Evolutionary conservation across 2,329 filamentous ascomycete species (phyloP), one percentile per base, ranked within the genome.

Genomic region (Nothophaeocryptopus gaeumannii): DNA sequence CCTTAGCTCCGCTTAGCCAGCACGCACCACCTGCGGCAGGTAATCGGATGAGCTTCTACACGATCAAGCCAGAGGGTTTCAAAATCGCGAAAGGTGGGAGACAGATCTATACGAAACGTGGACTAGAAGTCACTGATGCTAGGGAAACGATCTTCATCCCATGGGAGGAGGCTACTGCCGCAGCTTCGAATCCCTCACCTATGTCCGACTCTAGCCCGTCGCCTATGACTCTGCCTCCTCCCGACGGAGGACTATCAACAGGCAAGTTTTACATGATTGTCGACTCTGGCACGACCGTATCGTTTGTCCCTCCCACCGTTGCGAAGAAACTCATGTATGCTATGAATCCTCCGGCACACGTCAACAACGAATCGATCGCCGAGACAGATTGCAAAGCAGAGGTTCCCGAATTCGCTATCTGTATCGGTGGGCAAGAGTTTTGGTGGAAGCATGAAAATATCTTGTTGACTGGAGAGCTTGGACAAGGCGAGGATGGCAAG

Each of bases 401-500:
- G 38, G 15, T 30, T 16, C 37, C 37, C 7, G 29, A 39, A 4
- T 20, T 39, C 5, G 13, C 38, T 30, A 9, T 40, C 10, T 9
- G 20, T 11, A 30, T 40, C 20, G 38, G 16, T n/a, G 38, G 38
- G 8, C 14, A 40, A 8, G 38, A 40, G 11, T 29, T 40, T 26
- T 40, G 38, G 38, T 40, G 13, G 11, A 40, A 40, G n/a, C 38
- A 29, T 13, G 38, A 40, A n/a, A 29, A 40, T n/a, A 16, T 40
- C 5, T 8, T 39, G 8, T 12, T 39, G 37, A 39, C 37, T 10
- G 37, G 37, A 39, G 37, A 39, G 11, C 11, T 39, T 12, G 37
- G 38, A 2, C 2, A 52, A 60, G 8, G 33, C 56, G 2, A 59
- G 61, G 2, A 36, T 61, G 13, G n/a, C 12, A 34, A 38, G 26